These are phyloP conservation scores for Trichophyton rubrum DNA, from an alignment of 2,329 filamentous ascomycete species.

Conservation along the genomic window DNA sequence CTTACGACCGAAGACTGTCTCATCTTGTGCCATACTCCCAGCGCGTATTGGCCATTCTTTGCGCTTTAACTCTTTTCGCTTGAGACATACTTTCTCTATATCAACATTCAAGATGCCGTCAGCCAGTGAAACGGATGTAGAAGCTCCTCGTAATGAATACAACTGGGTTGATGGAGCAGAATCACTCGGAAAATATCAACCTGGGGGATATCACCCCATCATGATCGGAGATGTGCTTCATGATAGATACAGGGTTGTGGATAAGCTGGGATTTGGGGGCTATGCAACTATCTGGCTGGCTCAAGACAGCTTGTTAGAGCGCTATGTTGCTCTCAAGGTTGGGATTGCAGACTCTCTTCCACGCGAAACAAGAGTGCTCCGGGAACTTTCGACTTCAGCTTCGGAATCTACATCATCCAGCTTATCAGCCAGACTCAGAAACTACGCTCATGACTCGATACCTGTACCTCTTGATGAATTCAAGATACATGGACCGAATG, in stretches of 20 bases:
- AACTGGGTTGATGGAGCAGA: slow-evolving; percentile 23
- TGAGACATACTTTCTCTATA: too few relatives aligned
- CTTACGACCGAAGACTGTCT: too few relatives aligned
- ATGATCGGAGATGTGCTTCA: slow-evolving; percentile 23
- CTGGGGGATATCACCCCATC: slow-evolving; percentile 25
- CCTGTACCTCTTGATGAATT: slow-evolving; percentile 14
- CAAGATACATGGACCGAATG: slow-evolving; percentile 14
- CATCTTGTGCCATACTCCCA: too few relatives aligned
- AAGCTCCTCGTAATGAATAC: slow-evolving; percentile 10
- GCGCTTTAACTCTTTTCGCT: too few relatives aligned
- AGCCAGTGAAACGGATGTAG: neutral
- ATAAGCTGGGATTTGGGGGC: slow-evolving; percentile 33
- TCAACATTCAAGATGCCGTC: neutral
- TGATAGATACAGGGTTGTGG: slow-evolving; percentile 27
- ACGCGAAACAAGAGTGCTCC: slow-evolving; percentile 17
- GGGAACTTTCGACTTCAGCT: slow-evolving; percentile 12
- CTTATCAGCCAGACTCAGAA: neutral
- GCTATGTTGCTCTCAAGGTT: slow-evolving; percentile 24
- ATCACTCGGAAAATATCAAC: slow-evolving; percentile 21
- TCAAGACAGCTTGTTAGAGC: slow-evolving; percentile 18
- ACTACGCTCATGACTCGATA: neutral
- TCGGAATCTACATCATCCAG: neutral
- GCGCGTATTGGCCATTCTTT: too few relatives aligned
- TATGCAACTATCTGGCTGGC: slow-evolving; percentile 35
- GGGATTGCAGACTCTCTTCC: slow-evolving; percentile 14